A percentile compares a stretch with the other conserved stretches of the same genome.
phyloP scores from a whole-genome alignment of 495 filamentous ascomycete genomes.

The Tirmania nivea region DNA sequence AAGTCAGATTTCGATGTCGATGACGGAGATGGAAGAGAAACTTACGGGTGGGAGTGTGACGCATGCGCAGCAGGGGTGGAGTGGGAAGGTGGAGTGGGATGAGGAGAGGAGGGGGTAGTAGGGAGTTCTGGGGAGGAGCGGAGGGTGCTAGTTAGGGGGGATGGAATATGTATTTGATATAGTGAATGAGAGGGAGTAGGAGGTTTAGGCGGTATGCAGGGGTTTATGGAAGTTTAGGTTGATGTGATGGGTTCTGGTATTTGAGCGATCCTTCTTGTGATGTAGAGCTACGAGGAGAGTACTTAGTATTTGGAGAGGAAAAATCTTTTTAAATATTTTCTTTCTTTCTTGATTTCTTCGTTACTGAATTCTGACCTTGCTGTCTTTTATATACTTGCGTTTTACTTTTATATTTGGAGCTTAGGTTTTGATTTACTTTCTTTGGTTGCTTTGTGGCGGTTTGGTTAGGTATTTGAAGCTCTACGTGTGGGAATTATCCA shows the following conservation, averaged over 20 bases:
- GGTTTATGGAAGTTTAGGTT: not conserved
- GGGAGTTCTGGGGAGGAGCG: conserved; percentile 8
- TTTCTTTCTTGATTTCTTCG: too few relatives aligned
- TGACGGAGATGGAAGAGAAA: conserved; percentile 10
- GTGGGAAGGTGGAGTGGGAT: conserved; percentile 28
- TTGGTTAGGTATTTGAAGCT: too few relatives aligned
- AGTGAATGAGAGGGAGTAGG: conserved; percentile 11
- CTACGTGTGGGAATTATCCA: too few relatives aligned
- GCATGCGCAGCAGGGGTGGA: conserved; percentile 27
- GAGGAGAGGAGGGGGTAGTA: conserved; percentile 18
- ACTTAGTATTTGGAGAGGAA: too few relatives aligned
- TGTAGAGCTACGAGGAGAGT: too few relatives aligned
- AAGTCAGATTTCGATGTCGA: conserved; percentile 1
- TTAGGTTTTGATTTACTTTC: too few relatives aligned
- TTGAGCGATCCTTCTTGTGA: not conserved
- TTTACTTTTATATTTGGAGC: too few relatives aligned
- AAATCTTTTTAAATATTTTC: too few relatives aligned
- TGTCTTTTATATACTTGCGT: too few relatives aligned
- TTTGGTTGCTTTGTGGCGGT: too few relatives aligned
- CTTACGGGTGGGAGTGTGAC: conserved; percentile 11
- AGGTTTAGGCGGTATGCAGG: not conserved
- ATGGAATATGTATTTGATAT: too few relatives aligned
- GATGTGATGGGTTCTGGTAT: not conserved
- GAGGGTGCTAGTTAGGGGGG: not conserved
- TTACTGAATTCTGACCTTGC: too few relatives aligned